Base-by-base conservation (phyloP, 495 filamentous ascomycete species). In the Podospora appendiculata region DNA sequence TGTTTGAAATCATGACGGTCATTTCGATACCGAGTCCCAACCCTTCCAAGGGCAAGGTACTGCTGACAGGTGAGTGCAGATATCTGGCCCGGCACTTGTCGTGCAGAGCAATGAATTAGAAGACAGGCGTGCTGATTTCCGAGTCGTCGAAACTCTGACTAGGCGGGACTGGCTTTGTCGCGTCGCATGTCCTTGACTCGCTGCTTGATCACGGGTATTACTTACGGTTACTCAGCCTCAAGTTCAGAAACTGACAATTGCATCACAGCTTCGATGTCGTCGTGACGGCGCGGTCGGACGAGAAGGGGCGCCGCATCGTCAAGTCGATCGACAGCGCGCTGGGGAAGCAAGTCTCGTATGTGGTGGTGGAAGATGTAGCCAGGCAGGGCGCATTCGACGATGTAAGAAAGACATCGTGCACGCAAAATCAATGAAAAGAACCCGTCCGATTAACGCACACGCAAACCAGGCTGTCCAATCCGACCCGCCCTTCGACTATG, bases 101-200 rank as follows among this genome's bases (percentile, higher is more conserved):
- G n/a, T n/a, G n/a, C 25, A 5, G 5, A 25, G 25, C 25, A 25
- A 25, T 25, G 25, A 25, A 2, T 25, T 2, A 25, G 25, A 2
- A 5, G 25, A 25, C 5, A n/a, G n/a, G n/a, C 5, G 25, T 25
- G 25, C 25, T 25, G 25, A 25, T 25, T 25, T 25, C 2, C 25
- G 25, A 25, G 25, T 25, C 25, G 25, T 25, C 25, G 25, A 25
- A 25, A 25, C 5, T 25, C 2, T 25, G 5, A 25, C 25, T 25
- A 71, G 70, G 70, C 1, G 70, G 70, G 0, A 69, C 61, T 8
- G 70, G 70, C 44, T 73, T 73, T 51, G 64, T 73, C 19, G 70
- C 70, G 45, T 70, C 69, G 0, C 70, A 73, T 38, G 60, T 73
- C 19, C 56, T 73, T 1, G 63, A 71, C 43, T 47, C 41, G 12